Evolutionary conservation across 2,329 filamentous ascomycete genomes (phyloP).

Genomic region (Dactylellina cionopaga): DNA sequence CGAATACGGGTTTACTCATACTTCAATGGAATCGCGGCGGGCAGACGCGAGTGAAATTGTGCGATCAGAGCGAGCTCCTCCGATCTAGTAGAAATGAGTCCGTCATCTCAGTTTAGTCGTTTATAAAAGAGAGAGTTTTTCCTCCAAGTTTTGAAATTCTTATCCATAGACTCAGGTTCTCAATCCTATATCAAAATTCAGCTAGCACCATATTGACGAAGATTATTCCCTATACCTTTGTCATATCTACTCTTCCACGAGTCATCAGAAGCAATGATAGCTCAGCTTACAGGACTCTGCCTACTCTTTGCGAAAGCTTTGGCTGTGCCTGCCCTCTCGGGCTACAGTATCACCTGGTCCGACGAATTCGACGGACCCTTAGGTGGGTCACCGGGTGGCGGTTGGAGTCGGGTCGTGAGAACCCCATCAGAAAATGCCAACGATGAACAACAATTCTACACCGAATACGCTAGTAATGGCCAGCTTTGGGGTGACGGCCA

Average conservation of each 20-base stretch:
- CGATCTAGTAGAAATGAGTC: background rate
- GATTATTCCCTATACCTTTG: background rate
- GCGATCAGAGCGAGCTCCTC: background rate
- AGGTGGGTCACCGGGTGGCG: conserved; percentile 2
- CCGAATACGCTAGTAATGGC: conserved; percentile 62
- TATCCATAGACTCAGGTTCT: background rate
- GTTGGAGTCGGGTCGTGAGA: conserved; percentile 4
- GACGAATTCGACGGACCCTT: conserved; percentile 59
- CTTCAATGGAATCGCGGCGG: background rate
- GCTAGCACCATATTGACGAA: background rate
- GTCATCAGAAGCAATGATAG: background rate
- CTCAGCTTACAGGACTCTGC: conserved; percentile 7
- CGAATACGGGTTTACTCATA: background rate
- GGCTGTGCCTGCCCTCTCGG: conserved; percentile 19
- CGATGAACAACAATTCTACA: conserved; percentile 66
- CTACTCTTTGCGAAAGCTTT: conserved; percentile 18
- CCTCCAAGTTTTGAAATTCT: background rate
- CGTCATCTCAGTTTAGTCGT: background rate
- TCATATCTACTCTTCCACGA: background rate
- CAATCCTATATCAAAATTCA: background rate
- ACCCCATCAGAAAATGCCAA: conserved; percentile 60
- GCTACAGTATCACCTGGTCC: conserved; percentile 52
- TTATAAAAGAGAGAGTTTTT: conserved; percentile 15
- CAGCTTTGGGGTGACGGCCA: conserved; percentile 62
- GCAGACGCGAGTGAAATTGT: background rate